Base-by-base conservation (phyloP, 2,329 filamentous ascomycete species). In the Botrytis sinoallii region DNA sequence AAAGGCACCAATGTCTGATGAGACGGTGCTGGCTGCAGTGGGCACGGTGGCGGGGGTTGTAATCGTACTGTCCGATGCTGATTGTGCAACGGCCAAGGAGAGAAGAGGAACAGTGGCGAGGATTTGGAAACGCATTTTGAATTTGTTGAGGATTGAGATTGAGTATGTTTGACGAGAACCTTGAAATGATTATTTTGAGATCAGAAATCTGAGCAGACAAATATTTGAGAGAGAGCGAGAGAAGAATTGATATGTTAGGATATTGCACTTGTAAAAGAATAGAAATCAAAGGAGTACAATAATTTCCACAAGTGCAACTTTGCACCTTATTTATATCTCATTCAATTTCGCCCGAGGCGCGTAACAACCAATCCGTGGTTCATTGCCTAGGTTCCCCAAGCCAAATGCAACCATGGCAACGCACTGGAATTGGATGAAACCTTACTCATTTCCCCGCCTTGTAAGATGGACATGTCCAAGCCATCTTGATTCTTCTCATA, bases 91-190 rank as follows among this genome's bases (percentile, higher is more conserved):
- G 46, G 46, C 48, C 7, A 72, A 29, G 20, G 70, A 66, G 59
- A 72, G n/a, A 40, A 72, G 46, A 14, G 70, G 22, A 55, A 67
- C n/a, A 9, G 25, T 8, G 20, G 70, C 35, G 70, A 72, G 70
- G 22, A 67, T 55, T 72, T 72, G 60, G 70, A 67, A 72, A 72
- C 70, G 70, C 70, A 72, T 72, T 44, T 72, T 67, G 46, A 38
- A n/a, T 55, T 48, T 55, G 20, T 63, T 22, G 38, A 38, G 44
- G 29, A 38, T 38, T 35, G 5, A 65, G 44, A 42, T 32, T n/a
- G 48, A 68, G n/a, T 42, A 6, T 9, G 25, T 57, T 68, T 16
- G 48, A 68, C 25, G 32, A 32, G 25, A 55, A 40, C 22, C 29
- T 40, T n/a, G 7, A 40, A 32, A 7, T n/a, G 55, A n/a, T 57